Evolutionary conservation across 208 protist species (phyloP).

Genomic region (Leishmania lainsoni): DNA sequence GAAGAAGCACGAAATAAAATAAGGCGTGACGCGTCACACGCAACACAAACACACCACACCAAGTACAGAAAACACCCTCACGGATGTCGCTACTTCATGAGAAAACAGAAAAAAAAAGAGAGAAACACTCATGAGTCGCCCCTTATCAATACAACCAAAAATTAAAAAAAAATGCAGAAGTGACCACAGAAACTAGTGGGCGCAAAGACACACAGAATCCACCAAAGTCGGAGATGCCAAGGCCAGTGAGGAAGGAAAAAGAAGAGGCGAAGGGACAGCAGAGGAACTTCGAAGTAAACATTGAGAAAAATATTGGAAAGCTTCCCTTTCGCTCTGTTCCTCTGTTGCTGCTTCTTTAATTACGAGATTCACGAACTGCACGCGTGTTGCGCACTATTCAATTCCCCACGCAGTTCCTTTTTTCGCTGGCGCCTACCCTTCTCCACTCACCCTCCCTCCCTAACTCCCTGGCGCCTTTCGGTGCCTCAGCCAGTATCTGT

Average conservation of each 20-base stretch:
- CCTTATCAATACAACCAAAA: not conserved
- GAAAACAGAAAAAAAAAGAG: not conserved
- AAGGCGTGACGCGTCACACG: not conserved
- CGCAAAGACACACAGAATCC: not conserved
- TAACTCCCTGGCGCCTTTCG: not conserved
- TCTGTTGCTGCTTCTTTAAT: not conserved
- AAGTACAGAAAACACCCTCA: not conserved
- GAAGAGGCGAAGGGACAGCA: not conserved
- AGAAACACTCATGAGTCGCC: not conserved
- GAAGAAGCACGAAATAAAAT: not conserved
- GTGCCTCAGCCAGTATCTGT: not conserved
- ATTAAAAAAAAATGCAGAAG: not conserved
- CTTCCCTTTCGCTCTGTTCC: not conserved
- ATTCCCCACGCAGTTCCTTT: not conserved
- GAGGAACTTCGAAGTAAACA: not conserved
- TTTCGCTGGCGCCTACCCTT: not conserved
- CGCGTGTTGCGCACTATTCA: not conserved
- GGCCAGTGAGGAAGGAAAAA: not conserved
- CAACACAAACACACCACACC: not conserved
- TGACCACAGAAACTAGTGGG: not conserved
- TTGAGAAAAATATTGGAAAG: not conserved
- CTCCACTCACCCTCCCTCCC: not conserved
- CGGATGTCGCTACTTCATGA: not conserved
- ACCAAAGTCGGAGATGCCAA: not conserved
- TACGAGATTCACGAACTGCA: not conserved